A percentile compares a stretch with the other conserved stretches of the same genome.
Conservation (phyloP, 371 early-diverging fungal species). For the Saksenaea vasiformis region DNA sequence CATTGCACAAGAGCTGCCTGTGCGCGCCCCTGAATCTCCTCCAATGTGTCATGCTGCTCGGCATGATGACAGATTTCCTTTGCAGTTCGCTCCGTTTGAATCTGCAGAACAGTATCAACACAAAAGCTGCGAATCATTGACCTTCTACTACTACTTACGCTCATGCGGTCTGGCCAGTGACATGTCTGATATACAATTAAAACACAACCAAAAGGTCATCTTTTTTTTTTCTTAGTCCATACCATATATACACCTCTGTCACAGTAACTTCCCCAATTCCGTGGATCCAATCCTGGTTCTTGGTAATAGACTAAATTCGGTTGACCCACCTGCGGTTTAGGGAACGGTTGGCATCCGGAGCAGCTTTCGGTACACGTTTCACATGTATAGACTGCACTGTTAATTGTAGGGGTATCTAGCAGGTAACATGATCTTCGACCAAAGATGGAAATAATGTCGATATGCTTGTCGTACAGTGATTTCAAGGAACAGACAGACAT, state of each 20-base stretch:
- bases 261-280: background rate
- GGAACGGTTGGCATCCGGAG: conserved; percentile 3
- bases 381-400: conserved; percentile 20
- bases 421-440: conserved; percentile 7
- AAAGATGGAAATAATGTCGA: conserved; percentile 21
- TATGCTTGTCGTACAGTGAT: conserved; percentile 6
- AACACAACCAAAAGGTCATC: background rate
- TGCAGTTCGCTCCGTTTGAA: background rate
- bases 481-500: background rate
- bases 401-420: background rate
- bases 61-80: conserved; percentile 5
- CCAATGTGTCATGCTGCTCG: background rate
- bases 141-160: background rate
- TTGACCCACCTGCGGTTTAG: background rate
- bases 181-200: background rate
- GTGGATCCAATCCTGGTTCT: background rate
- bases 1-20: background rate
- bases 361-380: conserved; percentile 12
- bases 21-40: background rate
- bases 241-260: conserved; percentile 1
- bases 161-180: background rate
- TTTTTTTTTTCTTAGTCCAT: background rate
- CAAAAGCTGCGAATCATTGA: background rate
- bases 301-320: background rate
- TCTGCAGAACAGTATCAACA: background rate